These are phyloP conservation scores for Xylaria palmicola DNA, from an alignment of 495 filamentous ascomycete genomes.

Conservation along the genomic window DNA sequence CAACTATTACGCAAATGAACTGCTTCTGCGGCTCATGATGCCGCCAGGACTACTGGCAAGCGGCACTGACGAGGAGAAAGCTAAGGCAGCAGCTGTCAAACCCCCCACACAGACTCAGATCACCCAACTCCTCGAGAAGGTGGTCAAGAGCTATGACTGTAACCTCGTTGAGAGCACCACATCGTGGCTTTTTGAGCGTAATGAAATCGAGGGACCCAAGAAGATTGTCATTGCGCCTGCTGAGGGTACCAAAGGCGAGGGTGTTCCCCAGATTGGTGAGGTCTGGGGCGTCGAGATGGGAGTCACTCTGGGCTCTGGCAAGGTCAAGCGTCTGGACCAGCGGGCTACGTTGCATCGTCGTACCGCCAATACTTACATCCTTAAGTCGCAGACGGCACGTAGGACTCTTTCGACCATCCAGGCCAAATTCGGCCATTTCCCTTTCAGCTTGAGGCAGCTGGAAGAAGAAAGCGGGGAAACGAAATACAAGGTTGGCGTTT, in stretches of 20 bases:
- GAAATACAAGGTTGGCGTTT: constrained; percentile 77
- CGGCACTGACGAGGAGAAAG: constrained; percentile 90
- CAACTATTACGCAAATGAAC: constrained; percentile 92
- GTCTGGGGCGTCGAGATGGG: constrained; percentile 98
- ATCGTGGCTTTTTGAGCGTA: constrained; percentile 89
- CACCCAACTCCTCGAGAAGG: constrained; percentile 81
- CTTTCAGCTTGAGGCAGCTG: constrained; percentile 94
- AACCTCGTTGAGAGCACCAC: constrained; percentile 96
- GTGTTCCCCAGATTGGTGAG: constrained; percentile 84
- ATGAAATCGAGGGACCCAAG: constrained; percentile 97
- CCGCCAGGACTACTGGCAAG: constrained; percentile 80
- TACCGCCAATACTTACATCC: constrained; percentile 81
- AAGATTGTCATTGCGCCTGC: constrained; percentile 92
- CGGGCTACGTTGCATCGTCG: constrained; percentile 89
- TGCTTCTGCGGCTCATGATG: constrained; percentile 85
- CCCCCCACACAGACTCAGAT: constrained; percentile 80
- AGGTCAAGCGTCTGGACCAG: constrained; percentile 86
- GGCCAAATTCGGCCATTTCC: constrained; percentile 96
- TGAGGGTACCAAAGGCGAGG: constrained; percentile 86
- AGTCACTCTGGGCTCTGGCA: constrained; percentile 84
- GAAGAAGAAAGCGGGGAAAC: constrained; percentile 88
- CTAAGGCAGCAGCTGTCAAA: constrained; percentile 81
- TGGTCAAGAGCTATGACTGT: constrained; percentile 86
- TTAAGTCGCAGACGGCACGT: constrained; percentile 90
- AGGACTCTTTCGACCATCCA: constrained; percentile 88